Conservation (phyloP, 1,139 yeast species). For the Yamadazyma trypodendri region DNA sequence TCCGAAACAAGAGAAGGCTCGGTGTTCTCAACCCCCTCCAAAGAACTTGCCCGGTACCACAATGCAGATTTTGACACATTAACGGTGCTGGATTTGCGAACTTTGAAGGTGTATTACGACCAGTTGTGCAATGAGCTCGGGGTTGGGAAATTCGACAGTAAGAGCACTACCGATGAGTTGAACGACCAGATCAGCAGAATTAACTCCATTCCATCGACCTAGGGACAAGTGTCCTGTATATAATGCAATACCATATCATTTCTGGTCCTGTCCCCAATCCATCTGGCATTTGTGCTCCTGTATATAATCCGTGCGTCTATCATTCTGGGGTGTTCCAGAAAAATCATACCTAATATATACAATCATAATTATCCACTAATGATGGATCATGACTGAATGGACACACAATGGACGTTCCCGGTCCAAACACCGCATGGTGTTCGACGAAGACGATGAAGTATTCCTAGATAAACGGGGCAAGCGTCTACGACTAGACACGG, state of each 20-base stretch:
- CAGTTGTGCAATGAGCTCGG: constrained; percentile 31
- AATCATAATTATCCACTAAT: no score
- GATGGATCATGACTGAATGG: constrained; percentile 2
- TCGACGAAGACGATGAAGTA: constrained; percentile 8
- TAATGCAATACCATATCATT: no score
- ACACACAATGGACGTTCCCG: background rate
- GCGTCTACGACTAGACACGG: constrained; percentile 24
- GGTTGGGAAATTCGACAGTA: constrained; percentile 13
- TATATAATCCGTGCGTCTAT: background rate
- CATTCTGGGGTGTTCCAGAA: constrained; percentile 13
- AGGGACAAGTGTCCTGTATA: no score
- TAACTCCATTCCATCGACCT: constrained; percentile 13
- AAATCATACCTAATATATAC: no score
- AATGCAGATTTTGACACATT: constrained; percentile 36
- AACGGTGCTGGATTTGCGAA: constrained; percentile 35
- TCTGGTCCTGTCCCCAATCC: no score
- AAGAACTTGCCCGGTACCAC: constrained; percentile 34
- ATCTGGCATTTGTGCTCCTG: no score
- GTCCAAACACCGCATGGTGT: background rate
- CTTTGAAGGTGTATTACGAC: constrained; percentile 36
- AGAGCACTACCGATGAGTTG: constrained; percentile 14
- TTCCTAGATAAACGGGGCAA: constrained; percentile 16
- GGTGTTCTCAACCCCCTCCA: constrained; percentile 19
- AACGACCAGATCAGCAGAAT: constrained; percentile 11
- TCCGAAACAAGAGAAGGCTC: constrained; percentile 17